These are phyloP conservation scores for Fusarium duplospermum DNA, from an alignment of 2,329 filamentous ascomycete genomes.

Conservation along the genomic window DNA sequence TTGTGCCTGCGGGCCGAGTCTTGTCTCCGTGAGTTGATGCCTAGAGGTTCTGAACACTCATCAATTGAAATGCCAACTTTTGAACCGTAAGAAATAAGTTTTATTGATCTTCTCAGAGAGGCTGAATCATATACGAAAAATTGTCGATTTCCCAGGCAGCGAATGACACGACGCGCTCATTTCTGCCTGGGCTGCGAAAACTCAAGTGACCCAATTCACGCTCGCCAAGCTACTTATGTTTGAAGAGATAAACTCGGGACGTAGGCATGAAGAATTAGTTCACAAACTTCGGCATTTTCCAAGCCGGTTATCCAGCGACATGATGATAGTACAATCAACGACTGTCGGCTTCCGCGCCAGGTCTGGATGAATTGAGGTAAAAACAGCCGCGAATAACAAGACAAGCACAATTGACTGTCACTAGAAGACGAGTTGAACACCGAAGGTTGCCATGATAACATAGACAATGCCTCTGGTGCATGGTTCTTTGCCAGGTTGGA, in stretches of 20 bases:
- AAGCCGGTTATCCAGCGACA: neutral
- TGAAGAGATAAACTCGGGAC: neutral
- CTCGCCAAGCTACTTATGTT: neutral
- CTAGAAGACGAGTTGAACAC: neutral
- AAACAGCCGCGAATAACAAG: neutral
- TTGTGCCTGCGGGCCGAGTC: neutral
- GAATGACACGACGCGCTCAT: neutral
- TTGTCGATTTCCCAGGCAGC: neutral
- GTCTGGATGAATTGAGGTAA: neutral
- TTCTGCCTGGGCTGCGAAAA: neutral
- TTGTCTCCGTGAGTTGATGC: neutral
- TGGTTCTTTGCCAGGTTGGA: neutral
- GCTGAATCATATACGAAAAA: neutral
- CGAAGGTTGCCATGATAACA: too few species aligned
- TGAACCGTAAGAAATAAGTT: neutral
- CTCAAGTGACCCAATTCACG: neutral
- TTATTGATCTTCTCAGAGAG: neutral
- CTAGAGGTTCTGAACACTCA: neutral
- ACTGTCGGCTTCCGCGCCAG: neutral
- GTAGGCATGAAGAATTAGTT: neutral
- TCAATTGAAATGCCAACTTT: neutral
- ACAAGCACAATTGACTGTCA: neutral
- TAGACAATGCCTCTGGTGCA: neutral
- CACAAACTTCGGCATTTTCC: neutral
- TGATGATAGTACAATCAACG: neutral